Base-by-base conservation (phyloP, 1,284 basidiomycete genomes). In the Peniophora sp. region DNA sequence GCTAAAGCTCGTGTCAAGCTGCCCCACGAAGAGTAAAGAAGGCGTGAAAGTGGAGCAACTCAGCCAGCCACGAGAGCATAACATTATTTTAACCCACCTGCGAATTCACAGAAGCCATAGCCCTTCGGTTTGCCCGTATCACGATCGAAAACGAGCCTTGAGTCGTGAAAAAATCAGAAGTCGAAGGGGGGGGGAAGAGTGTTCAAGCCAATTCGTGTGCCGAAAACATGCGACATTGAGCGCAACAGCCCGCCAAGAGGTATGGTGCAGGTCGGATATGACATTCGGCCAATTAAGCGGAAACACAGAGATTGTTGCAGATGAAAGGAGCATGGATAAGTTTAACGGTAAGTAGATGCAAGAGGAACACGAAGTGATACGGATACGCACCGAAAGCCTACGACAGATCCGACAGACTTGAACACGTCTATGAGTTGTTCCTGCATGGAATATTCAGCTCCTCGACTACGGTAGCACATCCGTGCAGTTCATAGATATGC, bases 51-150 rank as follows among this genome's bases (percentile, higher is more conserved):
- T 36, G 10, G 34, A 36, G 34, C 10, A 36, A n/a, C n/a, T n/a
- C n/a, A n/a, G n/a, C n/a, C n/a, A n/a, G n/a, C n/a, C n/a, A n/a
- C n/a, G 34, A 36, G n/a, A 36, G 34, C 34, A 36, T n/a, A n/a
- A n/a, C 34, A 36, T 36, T n/a, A n/a, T n/a, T n/a, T n/a, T 64
- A 59, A 75, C 81, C 68, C 77, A 94, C 92, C 92, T 61, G 89
- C 85, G 66, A 93, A 97, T 78, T 97, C 93, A 72, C 94, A 95
- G 65, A 97, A 97, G 12, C 95, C 96, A 65, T 97, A 99, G 14
- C 97, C 96, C 69, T 92, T 93, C 47, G 94, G 91, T 67, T 96
- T 93, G 52, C 95, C 94, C 17, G 94, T 97, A 53, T 93, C 90
- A 59, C 92, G 78, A 72, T 99, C 96, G 69, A 94, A 97, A 49